Evolutionary conservation across 225 moss, liverwort and hornwort genomes (phyloP).

Genomic region (Neckera pumila): DNA sequence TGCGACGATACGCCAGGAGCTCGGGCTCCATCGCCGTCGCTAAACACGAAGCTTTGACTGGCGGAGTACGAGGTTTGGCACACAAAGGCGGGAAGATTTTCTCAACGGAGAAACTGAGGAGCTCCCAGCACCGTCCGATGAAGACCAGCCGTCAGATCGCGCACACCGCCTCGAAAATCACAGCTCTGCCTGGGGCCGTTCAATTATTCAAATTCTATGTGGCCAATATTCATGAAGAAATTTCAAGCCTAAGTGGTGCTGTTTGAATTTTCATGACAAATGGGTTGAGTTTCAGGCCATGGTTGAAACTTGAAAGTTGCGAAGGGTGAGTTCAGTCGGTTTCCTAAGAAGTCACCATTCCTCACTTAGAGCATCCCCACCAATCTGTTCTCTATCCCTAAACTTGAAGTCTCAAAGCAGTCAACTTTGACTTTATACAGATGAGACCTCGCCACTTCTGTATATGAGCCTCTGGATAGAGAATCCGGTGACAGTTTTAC

Average conservation of each 20-base stretch:
- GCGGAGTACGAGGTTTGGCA: neutral
- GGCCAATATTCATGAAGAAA: neutral
- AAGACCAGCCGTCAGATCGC: neutral
- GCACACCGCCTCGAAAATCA: neutral
- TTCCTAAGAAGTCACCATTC: neutral
- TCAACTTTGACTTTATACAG: no score
- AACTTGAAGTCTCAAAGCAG: no score
- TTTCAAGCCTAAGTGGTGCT: neutral
- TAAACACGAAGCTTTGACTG: neutral
- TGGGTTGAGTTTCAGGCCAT: neutral
- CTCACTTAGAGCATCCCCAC: no score
- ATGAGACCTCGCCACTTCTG: no score
- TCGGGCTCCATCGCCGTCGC: neutral
- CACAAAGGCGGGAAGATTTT: conserved; percentile 3
- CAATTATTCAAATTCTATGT: neutral
- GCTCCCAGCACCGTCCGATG: neutral
- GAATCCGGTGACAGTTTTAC: no score
- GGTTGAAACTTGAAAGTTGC: neutral
- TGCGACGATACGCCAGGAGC: neutral
- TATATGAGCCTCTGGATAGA: no score
- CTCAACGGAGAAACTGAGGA: neutral
- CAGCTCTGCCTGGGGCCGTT: neutral
- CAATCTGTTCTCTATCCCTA: no score
- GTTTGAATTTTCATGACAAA: neutral
- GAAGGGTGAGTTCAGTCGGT: neutral